Conservation (phyloP, 176 grass and related monocot genomes). For the Calamus simplicifolius region DNA sequence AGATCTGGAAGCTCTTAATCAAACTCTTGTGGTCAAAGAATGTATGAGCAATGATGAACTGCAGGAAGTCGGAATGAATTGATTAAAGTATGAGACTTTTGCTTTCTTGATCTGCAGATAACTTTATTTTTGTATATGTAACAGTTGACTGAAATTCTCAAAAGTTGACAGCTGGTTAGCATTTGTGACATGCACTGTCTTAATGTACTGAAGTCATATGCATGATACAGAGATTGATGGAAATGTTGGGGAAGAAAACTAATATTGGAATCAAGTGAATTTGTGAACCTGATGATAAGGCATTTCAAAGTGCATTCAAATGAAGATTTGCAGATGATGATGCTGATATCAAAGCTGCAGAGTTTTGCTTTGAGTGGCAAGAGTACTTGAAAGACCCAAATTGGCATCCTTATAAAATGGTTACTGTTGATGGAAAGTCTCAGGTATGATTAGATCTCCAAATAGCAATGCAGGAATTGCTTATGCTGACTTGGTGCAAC, state of each 20-base stretch:
- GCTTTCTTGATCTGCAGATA: too few relatives aligned
- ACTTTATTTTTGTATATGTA: too few relatives aligned
- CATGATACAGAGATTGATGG: constrained; percentile 31
- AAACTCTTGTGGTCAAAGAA: constrained; percentile 39
- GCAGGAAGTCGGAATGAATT: constrained; percentile 48
- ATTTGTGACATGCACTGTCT: too few relatives aligned
- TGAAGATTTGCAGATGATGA: constrained; percentile 25
- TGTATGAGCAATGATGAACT: constrained; percentile 51
- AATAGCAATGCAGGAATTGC: too few relatives aligned
- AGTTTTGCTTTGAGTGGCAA: constrained; percentile 52
- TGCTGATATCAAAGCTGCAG: constrained; percentile 7
- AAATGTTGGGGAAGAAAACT: constrained; percentile 23
- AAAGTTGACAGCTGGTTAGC: too few relatives aligned
- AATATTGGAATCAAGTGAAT: constrained; percentile 63
- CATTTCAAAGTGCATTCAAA: constrained; percentile 49
- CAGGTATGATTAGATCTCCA: constrained; percentile 29
- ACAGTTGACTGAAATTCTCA: too few relatives aligned
- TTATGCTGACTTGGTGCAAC: too few relatives aligned
- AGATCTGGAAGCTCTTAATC: constrained; percentile 41
- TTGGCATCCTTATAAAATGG: constrained; percentile 72
- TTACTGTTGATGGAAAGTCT: constrained; percentile 16
- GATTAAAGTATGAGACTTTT: constrained; percentile 21
- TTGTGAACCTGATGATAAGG: constrained; percentile 65
- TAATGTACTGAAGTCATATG: too few relatives aligned
- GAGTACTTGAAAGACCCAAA: constrained; percentile 50